phyloP scores from a whole-genome alignment of 2,329 filamentous ascomycete genomes.

The Onygenales sp. region DNA sequence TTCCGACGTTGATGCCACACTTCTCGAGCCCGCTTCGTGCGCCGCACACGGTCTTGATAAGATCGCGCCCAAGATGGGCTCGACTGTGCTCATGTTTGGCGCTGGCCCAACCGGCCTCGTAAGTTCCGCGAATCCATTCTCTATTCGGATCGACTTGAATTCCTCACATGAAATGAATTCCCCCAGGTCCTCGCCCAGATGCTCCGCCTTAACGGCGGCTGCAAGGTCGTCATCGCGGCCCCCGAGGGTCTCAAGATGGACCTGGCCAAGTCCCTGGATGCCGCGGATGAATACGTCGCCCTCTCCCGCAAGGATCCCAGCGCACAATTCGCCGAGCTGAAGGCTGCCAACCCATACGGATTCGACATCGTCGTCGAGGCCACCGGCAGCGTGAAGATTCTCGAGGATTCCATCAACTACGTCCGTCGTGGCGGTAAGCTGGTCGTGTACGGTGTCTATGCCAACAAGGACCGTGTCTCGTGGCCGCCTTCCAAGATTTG shows the following conservation, averaged over 20 bases:
- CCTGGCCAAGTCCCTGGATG: constrained; percentile 44
- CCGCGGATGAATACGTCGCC: constrained; percentile 40
- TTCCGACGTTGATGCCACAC: constrained; percentile 55
- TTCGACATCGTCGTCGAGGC: constrained; percentile 67
- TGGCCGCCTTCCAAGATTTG: constrained; percentile 66
- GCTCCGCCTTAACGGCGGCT: constrained; percentile 56
- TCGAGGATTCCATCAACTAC: constrained; percentile 63
- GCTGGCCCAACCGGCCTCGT: constrained; percentile 58
- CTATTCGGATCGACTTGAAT: too few species aligned
- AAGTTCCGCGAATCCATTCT: neutral
- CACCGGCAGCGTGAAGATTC: constrained; percentile 58
- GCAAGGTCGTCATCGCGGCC: constrained; percentile 60
- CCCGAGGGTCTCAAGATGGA: constrained; percentile 63
- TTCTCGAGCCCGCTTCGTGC: constrained; percentile 60
- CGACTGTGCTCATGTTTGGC: constrained; percentile 56
- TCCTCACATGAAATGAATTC: neutral
- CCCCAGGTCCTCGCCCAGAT: constrained; percentile 48
- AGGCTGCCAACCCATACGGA: constrained; percentile 57
- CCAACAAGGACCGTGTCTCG: constrained; percentile 50
- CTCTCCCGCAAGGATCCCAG: constrained; percentile 42
- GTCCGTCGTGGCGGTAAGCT: constrained; percentile 62
- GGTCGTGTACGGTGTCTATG: constrained; percentile 64
- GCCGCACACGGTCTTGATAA: constrained; percentile 60
- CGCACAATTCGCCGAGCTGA: constrained; percentile 53
- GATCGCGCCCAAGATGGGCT: constrained; percentile 56